Evolutionary conservation across 306 rosid species (phyloP).

Genomic region (Abrus pulchellus): DNA sequence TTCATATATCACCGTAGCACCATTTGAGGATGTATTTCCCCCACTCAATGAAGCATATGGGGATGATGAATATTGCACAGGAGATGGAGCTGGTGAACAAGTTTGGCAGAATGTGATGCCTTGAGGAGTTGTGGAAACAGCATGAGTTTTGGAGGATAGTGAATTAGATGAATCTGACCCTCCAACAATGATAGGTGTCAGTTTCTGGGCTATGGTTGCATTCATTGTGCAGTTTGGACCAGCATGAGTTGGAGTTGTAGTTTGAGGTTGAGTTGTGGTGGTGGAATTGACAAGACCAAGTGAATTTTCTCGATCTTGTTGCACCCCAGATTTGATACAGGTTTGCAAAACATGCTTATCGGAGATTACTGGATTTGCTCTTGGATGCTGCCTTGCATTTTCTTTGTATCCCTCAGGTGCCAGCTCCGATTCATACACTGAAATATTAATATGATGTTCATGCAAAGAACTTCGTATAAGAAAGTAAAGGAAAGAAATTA

Average conservation of each 20-base stretch:
- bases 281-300: conserved; percentile 30
- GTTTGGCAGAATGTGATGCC: conserved; percentile 22
- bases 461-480: neutral
- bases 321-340: conserved; percentile 36
- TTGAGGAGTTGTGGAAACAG: conserved; percentile 41
- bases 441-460: conserved; percentile 29
- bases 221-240: conserved; percentile 26
- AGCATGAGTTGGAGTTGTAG: neutral
- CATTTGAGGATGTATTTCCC: conserved; percentile 44
- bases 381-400: conserved; percentile 74
- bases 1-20: conserved; percentile 60
- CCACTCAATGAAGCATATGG: neutral
- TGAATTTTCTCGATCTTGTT: conserved; percentile 40
- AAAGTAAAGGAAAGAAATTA: neutral
- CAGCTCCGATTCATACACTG: conserved; percentile 90
- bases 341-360: conserved; percentile 63
- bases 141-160: conserved; percentile 59
- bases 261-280: conserved; percentile 22
- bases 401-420: conserved; percentile 83
- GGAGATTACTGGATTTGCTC: conserved; percentile 71
- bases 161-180: conserved; percentile 53
- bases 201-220: conserved; percentile 51
- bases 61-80: neutral
- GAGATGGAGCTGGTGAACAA: conserved; percentile 33
- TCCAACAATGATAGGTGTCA: conserved; percentile 50